Base-by-base conservation (phyloP, 768 basidiomycete genomes). In the Zangia roseola region DNA sequence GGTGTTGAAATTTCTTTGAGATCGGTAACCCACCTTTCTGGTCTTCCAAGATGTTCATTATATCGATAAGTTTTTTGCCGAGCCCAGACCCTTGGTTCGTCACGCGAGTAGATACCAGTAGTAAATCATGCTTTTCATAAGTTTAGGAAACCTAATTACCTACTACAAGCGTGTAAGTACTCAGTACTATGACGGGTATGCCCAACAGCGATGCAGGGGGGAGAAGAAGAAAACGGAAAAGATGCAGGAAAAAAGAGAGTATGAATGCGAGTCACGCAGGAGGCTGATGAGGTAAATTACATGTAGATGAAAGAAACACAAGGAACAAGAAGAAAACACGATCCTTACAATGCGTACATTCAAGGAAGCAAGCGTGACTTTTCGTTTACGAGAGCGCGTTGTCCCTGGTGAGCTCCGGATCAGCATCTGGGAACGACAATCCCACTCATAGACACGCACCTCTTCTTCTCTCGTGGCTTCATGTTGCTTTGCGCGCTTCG, bases 71-170 rank as follows among this genome's bases (percentile, higher is more conserved):
- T n/a, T n/a, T n/a, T n/a, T n/a, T n/a, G n/a, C n/a, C n/a, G n/a
- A n/a, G n/a, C n/a, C n/a, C n/a, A n/a, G n/a, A n/a, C n/a, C n/a
- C n/a, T n/a, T n/a, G n/a, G 5, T 21, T 43, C 6, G 16, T 34
- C 16, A 17, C 31, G 12, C 45, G 10, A 13, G 3, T 17, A 80
- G 33, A 81, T 58, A n/a, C n/a, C n/a, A n/a, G n/a, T n/a, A 6
- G 75, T 63, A 49, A 71, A 83, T 19, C 37, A 4, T 52, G 35
- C 26, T 24, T 50, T 46, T 43, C 42, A 47, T 53, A 48, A 50
- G 39, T 13, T 47, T 55, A 56, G 35, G 16, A 35, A 30, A 17
- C 14, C 37, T 35, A 35, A 19, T 38, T 33, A 45, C 43, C 43
- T 53, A 49, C 50, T 57, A 43, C 43, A 51, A 40, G 31, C 36